A percentile compares a stretch with the other conserved stretches of the same genome.
phyloP scores from a whole-genome alignment of 805 yeast genomes.

The Candida orba region DNA sequence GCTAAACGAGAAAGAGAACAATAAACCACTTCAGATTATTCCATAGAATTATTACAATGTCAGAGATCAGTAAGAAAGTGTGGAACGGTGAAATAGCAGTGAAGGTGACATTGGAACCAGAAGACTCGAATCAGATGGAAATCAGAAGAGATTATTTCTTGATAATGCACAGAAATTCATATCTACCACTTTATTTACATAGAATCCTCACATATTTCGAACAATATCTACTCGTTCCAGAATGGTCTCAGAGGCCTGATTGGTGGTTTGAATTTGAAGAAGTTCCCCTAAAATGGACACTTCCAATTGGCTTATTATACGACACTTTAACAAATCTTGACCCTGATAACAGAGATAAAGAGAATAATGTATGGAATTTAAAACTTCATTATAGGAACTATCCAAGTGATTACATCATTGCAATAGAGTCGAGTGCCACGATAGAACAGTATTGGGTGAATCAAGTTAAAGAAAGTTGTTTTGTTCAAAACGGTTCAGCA shows the following conservation, averaged over 20 bases:
- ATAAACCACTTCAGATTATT: not conserved
- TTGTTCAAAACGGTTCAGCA: slow-evolving; percentile 67
- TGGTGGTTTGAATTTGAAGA: slow-evolving; percentile 67
- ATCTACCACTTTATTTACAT: slow-evolving; percentile 39
- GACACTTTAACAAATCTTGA: slow-evolving; percentile 43
- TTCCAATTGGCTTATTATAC: slow-evolving; percentile 64
- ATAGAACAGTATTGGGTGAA: slow-evolving; percentile 59
- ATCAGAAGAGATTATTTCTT: slow-evolving; percentile 8
- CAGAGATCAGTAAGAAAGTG: slow-evolving; percentile 30
- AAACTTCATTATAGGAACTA: slow-evolving; percentile 33
- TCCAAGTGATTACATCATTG: slow-evolving; percentile 40
- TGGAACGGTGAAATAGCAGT: slow-evolving; percentile 53
- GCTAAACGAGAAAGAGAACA: not conserved
- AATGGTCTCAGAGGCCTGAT: slow-evolving; percentile 17
- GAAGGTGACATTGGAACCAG: slow-evolving; percentile 26
- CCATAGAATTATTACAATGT: slow-evolving; percentile 10
- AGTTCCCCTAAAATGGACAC: slow-evolving; percentile 62
- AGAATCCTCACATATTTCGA: slow-evolving; percentile 33
- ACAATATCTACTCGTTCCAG: slow-evolving; percentile 24
- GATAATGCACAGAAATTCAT: slow-evolving; percentile 38
- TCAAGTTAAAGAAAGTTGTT: slow-evolving; percentile 77
- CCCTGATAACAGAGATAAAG: slow-evolving; percentile 18
- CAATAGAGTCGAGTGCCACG: slow-evolving; percentile 25
- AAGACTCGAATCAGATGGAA: slow-evolving; percentile 18
- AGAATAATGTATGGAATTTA: slow-evolving; percentile 39